phyloP scores from a whole-genome alignment of 495 filamentous ascomycete genomes.

The Hypoxylon lenormandii region DNA sequence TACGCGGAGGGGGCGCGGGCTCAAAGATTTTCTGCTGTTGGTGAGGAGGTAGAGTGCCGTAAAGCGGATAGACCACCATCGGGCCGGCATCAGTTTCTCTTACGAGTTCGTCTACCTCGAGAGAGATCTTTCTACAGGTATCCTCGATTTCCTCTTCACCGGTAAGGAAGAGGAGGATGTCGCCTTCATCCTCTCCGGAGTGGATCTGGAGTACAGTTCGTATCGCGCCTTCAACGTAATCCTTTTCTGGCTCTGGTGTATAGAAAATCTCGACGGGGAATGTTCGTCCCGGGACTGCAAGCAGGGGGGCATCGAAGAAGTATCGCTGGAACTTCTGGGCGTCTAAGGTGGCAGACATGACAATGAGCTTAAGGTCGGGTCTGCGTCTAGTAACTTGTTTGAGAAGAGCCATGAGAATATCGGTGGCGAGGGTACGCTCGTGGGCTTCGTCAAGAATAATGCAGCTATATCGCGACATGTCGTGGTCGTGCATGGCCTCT shows the following conservation, averaged over 20 bases:
- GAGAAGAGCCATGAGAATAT: constrained; percentile 93
- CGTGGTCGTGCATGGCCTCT: constrained; percentile 97
- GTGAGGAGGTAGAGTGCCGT: constrained; percentile 88
- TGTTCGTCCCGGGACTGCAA: constrained; percentile 94
- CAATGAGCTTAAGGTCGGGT: constrained; percentile 91
- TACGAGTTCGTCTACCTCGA: constrained; percentile 91
- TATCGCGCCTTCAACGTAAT: constrained; percentile 95
- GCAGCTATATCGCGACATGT: constrained; percentile 90
- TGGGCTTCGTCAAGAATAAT: constrained; percentile 99
- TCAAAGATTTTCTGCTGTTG: constrained; percentile 98
- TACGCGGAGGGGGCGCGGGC: constrained; percentile 77
- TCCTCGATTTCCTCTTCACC: constrained; percentile 99
- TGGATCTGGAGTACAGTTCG: constrained; percentile 97
- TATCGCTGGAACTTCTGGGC: constrained; percentile 98
- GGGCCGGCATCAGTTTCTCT: constrained; percentile 91
- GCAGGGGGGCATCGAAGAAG: constrained; percentile 91
- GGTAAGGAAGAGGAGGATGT: constrained; percentile 95
- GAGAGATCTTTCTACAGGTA: constrained; percentile 85
- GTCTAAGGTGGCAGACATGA: constrained; percentile 98
- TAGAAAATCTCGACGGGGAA: constrained; percentile 99
- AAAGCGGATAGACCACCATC: constrained; percentile 89
- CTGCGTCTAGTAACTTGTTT: constrained; percentile 84
- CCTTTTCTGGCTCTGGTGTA: constrained; percentile 93
- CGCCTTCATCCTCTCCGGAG: constrained; percentile 88
- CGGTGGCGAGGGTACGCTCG: constrained; percentile 93